Conservation (phyloP, 2,329 filamentous ascomycete species). For the Biscogniauxia sp. region DNA sequence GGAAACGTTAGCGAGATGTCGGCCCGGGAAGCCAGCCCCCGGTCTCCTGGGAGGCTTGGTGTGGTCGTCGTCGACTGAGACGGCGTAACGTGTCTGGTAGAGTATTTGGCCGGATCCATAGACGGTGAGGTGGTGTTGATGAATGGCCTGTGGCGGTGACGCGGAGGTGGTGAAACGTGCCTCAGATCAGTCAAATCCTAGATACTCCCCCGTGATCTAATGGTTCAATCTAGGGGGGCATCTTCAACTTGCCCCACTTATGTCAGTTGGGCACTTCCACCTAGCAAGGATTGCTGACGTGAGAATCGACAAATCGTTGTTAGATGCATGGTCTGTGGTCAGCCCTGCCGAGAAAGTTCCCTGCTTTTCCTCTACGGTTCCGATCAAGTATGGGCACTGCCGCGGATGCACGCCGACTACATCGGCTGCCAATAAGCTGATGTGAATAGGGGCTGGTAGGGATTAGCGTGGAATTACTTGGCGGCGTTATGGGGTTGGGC, state of each 20-base stretch:
- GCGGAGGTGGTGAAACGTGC: not conserved
- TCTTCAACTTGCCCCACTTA: not conserved
- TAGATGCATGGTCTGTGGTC: not conserved
- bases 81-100: not conserved
- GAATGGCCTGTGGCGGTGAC: not conserved
- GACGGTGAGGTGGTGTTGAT: not conserved
- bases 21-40: not conserved
- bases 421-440: not conserved
- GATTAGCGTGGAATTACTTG: not conserved
- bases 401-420: not conserved
- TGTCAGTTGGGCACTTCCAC: not conserved
- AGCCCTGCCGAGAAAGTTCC: not conserved
- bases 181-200: not conserved
- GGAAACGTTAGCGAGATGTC: constrained; percentile 37
- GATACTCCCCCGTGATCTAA: not conserved
- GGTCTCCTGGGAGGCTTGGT: not conserved
- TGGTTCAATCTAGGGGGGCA: not conserved
- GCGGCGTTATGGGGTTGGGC: not conserved
- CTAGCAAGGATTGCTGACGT: not conserved
- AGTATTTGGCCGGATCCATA: not conserved
- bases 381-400: not conserved
- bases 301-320: not conserved
- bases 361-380: not conserved
- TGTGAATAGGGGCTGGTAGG: not conserved
- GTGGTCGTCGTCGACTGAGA: not conserved